phyloP scores from a whole-genome alignment of 495 filamentous ascomycete species.

The Bombardia bombarda region DNA sequence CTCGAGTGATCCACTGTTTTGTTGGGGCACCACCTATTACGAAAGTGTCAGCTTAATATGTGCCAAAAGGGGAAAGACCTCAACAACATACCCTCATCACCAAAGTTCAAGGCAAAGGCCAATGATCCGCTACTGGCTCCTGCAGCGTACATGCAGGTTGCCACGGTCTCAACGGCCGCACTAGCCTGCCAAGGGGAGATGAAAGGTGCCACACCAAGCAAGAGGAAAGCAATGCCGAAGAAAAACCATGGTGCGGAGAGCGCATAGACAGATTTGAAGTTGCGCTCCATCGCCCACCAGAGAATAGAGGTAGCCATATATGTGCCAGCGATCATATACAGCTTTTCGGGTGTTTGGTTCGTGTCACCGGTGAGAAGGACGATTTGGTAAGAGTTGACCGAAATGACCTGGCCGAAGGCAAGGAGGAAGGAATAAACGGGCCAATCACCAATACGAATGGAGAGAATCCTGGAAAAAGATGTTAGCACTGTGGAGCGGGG shows the following conservation, averaged over 20 bases:
- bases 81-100: slow-evolving; percentile 40
- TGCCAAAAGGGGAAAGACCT: not conserved
- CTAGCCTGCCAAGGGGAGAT: slow-evolving; percentile 25
- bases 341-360: slow-evolving; percentile 50
- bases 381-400: slow-evolving; percentile 62
- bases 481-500: slow-evolving; percentile 2
- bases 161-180: slow-evolving; percentile 48
- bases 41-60: too few species aligned
- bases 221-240: slow-evolving; percentile 52
- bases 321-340: slow-evolving; percentile 55
- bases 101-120: slow-evolving; percentile 62
- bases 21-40: slow-evolving; percentile 46
- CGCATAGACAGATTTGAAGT: slow-evolving; percentile 47
- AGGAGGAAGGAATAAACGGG: slow-evolving; percentile 65
- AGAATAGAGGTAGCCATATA: slow-evolving; percentile 50
- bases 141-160: slow-evolving; percentile 51
- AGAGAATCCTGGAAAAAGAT: slow-evolving; percentile 17
- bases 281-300: slow-evolving; percentile 57
- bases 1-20: slow-evolving; percentile 57
- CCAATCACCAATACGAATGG: slow-evolving; percentile 50
- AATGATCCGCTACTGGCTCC: slow-evolving; percentile 54
- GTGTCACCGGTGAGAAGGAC: slow-evolving; percentile 55
- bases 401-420: slow-evolving; percentile 59
- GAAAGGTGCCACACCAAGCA: slow-evolving; percentile 49
- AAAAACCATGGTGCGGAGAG: slow-evolving; percentile 53